A percentile compares a stretch with the other conserved stretches of the same genome.
Conservation (phyloP, 2,329 filamentous ascomycete genomes). For the Pseudogymnoascus sp. region DNA sequence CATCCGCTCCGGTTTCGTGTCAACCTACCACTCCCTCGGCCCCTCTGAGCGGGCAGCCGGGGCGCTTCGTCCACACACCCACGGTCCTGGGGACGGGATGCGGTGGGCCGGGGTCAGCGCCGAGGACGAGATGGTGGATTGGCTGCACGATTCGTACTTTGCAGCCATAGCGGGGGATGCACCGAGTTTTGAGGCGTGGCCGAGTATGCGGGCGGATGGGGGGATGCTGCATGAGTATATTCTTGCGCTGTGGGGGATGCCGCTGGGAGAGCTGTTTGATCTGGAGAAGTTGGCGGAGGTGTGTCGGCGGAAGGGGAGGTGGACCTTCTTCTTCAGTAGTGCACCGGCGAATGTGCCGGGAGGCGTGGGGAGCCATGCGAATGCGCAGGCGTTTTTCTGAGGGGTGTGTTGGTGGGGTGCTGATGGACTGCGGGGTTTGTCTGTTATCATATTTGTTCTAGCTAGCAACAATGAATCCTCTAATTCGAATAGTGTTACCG, state of each 20-base stretch:
- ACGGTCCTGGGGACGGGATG: conserved; percentile 30
- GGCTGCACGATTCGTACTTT: conserved; percentile 36
- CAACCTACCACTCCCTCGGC: conserved; percentile 29
- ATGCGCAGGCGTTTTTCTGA: conserved; percentile 39
- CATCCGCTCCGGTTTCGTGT: conserved; percentile 42
- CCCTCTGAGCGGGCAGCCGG: conserved; percentile 33
- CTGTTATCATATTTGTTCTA: background rate
- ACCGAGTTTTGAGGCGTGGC: conserved; percentile 35
- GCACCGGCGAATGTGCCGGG: conserved; percentile 38
- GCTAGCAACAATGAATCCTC: background rate
- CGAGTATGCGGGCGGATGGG: conserved; percentile 15
- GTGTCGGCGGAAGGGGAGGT: conserved; percentile 25
- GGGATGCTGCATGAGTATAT: conserved; percentile 26
- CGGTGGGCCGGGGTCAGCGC: conserved; percentile 42
- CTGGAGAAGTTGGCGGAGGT: conserved; percentile 26
- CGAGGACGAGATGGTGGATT: conserved; percentile 37
- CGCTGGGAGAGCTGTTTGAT: conserved; percentile 29
- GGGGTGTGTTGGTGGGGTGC: background rate
- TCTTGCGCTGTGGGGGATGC: conserved; percentile 28
- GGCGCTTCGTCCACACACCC: conserved; percentile 29
- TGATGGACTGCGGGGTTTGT: background rate
- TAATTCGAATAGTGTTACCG: background rate
- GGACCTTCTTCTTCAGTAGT: conserved; percentile 29
- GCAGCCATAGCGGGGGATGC: conserved; percentile 39
- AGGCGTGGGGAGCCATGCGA: conserved; percentile 41